phyloP scores from a whole-genome alignment of 2,329 filamentous ascomycete species.

The Coniochaeta sp. region DNA sequence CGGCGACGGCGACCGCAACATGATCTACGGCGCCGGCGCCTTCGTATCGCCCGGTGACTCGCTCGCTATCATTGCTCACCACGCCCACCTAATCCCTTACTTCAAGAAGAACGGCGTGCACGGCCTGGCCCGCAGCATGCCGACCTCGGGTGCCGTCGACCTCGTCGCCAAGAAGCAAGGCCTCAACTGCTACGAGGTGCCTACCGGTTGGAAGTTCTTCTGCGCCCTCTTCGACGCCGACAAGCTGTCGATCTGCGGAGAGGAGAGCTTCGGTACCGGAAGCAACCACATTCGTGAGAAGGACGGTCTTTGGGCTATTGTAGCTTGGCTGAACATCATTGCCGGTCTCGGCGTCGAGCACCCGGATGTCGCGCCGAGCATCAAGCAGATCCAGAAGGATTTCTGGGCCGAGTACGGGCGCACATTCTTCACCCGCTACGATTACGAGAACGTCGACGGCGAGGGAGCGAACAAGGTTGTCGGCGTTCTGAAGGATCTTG shows the following conservation, averaged over 20 bases:
- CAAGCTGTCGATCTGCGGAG: conserved; percentile 96
- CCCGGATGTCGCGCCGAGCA: conserved; percentile 75
- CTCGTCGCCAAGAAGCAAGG: conserved; percentile 93
- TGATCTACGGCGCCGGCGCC: conserved; percentile 96
- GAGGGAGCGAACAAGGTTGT: conserved; percentile 89
- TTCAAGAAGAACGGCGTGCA: conserved; percentile 97
- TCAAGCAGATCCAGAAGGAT: conserved; percentile 91
- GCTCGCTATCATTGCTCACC: conserved; percentile 94
- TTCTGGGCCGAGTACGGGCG: conserved; percentile 97
- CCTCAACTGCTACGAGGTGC: conserved; percentile 89
- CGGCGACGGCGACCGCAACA: conserved; percentile 97
- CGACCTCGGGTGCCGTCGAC: conserved; percentile 90
- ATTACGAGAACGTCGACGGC: conserved; percentile 92
- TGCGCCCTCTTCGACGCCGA: conserved; percentile 89
- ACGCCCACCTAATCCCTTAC: conserved; percentile 93
- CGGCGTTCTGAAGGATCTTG: conserved; percentile 68
- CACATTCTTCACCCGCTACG: conserved; percentile 98
- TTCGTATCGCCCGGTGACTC: conserved; percentile 98
- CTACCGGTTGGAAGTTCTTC: conserved; percentile 99
- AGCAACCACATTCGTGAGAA: conserved; percentile 99
- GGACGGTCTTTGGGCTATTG: conserved; percentile 94
- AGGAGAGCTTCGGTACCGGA: conserved; percentile 96
- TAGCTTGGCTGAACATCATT: conserved; percentile 98
- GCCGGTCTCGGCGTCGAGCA: conserved; percentile 83
- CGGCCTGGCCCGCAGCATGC: conserved; percentile 94